Base-by-base conservation (phyloP, 2,329 filamentous ascomycete genomes). In the Alternaria ventricosa region DNA sequence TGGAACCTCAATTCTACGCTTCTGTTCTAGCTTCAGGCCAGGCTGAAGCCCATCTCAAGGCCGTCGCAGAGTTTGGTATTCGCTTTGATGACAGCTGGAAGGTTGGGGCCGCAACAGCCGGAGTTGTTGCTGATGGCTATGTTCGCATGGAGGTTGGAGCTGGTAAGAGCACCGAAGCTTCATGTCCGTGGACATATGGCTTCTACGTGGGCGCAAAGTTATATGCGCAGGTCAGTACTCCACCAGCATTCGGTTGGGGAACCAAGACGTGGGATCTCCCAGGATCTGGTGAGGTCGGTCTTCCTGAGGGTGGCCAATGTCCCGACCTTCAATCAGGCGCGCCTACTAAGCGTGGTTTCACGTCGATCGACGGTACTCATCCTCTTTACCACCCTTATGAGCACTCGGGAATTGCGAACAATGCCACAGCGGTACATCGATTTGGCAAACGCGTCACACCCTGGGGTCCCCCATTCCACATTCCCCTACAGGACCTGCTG, bases 81-180 rank as follows among this genome's bases (percentile, higher is more conserved):
- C 57, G 57, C 15, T 60, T 60, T 36, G 57, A 47, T 27, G 57
- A 60, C 13, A 43, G 51, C n/a, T 60, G 57, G 57, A 53, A 60
- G 25, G 50, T 60, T 23, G 57, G 33, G 7, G 36, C 57, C 13
- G 57, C 57, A 18, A 46, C 57, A 4, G 57, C 49, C 10, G 57
- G 36, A 43, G 57, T 60, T 11, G 43, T 60, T 28, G 57, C 41
- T 6, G 57, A 60, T 9, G 50, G 44, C 15, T 41, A 43, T 25
- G n/a, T 60, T 27, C 44, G 25, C 15, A 44, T 47, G 12, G 45
- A 60, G 25, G 44, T 60, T 13, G 50, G 41, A 49, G 57, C 36
- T 20, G 57, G 57, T 23, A 60, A 41, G 5, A 49, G 15, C 18
- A 60, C 57, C 13, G 30, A 30, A n/a, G 57, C n/a, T 20, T 30